Conservation (phyloP, 306 rosid genomes). For the Lablab purpureus region DNA sequence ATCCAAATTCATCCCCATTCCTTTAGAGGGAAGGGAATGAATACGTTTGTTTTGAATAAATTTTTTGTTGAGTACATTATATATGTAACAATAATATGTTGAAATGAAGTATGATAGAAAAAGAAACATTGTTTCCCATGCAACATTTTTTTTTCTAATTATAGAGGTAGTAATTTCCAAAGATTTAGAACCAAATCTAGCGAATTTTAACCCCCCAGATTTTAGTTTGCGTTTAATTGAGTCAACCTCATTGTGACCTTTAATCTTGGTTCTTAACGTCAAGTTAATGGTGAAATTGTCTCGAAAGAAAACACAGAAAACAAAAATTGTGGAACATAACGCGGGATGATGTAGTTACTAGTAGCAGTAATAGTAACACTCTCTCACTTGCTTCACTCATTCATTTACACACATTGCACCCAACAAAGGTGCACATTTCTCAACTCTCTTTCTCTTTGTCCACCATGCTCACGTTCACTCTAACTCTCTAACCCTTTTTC, state of each 20-base stretch:
- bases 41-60: too few species aligned
- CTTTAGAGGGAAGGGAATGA: neutral
- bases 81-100: too few species aligned
- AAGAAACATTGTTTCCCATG: too few species aligned
- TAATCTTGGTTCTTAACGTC: neutral
- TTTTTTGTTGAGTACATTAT: too few species aligned
- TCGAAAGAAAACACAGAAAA: neutral
- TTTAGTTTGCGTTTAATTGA: neutral
- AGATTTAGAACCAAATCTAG: neutral
- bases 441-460: neutral
- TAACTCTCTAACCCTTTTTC: neutral
- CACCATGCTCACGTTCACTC: neutral
- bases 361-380: neutral
- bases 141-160: neutral
- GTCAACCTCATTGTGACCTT: neutral
- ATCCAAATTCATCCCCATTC: neutral
- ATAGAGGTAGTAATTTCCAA: neutral
- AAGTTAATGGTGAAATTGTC: neutral
- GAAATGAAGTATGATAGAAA: too few species aligned
- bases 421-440: slow-evolving; percentile 1
- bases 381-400: neutral
- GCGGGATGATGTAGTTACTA: neutral
- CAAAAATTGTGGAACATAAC: neutral
- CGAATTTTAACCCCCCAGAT: neutral
- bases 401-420: neutral